These are phyloP conservation scores for Limnanthes douglasii DNA, from an alignment of 345 rosid species.

Conservation along the genomic window DNA sequence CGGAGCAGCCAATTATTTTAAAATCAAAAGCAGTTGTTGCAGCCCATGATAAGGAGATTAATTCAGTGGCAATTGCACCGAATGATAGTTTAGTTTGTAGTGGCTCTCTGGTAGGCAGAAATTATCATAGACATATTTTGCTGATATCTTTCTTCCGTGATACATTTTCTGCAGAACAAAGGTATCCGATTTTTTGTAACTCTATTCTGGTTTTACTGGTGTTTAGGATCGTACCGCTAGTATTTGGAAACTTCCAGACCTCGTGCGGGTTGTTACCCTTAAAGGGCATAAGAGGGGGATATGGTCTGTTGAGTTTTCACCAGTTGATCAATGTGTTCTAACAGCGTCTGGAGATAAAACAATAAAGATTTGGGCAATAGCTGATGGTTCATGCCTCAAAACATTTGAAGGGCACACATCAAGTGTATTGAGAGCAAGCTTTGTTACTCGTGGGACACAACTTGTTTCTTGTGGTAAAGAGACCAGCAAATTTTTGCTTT, in stretches of 20 bases:
- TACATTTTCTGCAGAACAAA: conserved; percentile 1
- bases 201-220: conserved; percentile 6
- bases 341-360: conserved; percentile 95
- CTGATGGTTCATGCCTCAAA: conserved; percentile 89
- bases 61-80: conserved; percentile 78
- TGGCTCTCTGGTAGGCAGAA: conserved; percentile 72
- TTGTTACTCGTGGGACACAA: conserved; percentile 79
- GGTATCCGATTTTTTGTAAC: conserved; percentile 2
- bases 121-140: background rate
- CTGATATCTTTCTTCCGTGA: conserved; percentile 3
- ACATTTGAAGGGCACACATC: conserved; percentile 96
- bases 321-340: conserved; percentile 88
- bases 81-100: conserved; percentile 84
- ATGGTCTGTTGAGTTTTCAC: conserved; percentile 97
- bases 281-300: conserved; percentile 89
- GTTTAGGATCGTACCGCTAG: conserved; percentile 89
- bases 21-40: conserved; percentile 85
- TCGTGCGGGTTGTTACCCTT: conserved; percentile 63
- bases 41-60: conserved; percentile 90
- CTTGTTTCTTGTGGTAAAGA: conserved; percentile 82
- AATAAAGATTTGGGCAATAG: conserved; percentile 79
- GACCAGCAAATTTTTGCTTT: conserved; percentile 2
- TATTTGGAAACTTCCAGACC: conserved; percentile 85
- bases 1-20: conserved; percentile 45
- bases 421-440: conserved; percentile 79